A percentile compares a stretch with the other conserved stretches of the same genome.
Evolutionary conservation across 371 early-diverging fungal genomes (phyloP).

Genomic region (Apophysomyces trapeziformis): DNA sequence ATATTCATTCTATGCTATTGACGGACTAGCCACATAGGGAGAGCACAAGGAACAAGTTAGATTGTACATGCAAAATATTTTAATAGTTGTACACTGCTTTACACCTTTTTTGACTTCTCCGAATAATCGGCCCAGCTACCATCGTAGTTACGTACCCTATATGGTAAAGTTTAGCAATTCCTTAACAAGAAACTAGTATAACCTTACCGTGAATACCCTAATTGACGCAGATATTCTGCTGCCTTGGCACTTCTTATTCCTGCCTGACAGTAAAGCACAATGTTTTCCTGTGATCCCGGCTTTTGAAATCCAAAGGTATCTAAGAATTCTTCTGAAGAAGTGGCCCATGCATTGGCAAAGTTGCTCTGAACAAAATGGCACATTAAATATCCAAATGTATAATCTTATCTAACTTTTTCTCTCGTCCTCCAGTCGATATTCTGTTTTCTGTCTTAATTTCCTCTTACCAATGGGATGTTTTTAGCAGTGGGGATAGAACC

Average conservation of each 20-base stretch:
- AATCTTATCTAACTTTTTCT: neutral
- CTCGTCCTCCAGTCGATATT: neutral
- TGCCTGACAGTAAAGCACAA: constrained; percentile 66
- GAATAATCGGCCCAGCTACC: constrained; percentile 68
- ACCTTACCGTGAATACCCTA: constrained; percentile 44
- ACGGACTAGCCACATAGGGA: no score
- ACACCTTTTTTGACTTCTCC: constrained; percentile 23
- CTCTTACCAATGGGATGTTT: constrained; percentile 62
- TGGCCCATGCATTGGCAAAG: constrained; percentile 53
- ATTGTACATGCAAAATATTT: no score
- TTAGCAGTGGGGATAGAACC: constrained; percentile 63
- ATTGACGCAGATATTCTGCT: constrained; percentile 50
- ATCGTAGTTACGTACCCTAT: constrained; percentile 57
- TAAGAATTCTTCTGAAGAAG: constrained; percentile 50
- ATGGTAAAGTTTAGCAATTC: neutral
- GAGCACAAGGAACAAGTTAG: no score
- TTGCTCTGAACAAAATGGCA: constrained; percentile 41
- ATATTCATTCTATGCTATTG: no score
- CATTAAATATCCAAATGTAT: constrained; percentile 2
- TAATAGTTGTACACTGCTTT: constrained; percentile 13
- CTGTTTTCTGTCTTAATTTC: neutral
- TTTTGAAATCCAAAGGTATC: constrained; percentile 58
- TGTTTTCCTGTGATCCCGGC: constrained; percentile 37
- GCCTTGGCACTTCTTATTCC: constrained; percentile 65
- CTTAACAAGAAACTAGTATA: neutral